phyloP scores from a whole-genome alignment of 345 rosid genomes.

The Populus nigra region DNA sequence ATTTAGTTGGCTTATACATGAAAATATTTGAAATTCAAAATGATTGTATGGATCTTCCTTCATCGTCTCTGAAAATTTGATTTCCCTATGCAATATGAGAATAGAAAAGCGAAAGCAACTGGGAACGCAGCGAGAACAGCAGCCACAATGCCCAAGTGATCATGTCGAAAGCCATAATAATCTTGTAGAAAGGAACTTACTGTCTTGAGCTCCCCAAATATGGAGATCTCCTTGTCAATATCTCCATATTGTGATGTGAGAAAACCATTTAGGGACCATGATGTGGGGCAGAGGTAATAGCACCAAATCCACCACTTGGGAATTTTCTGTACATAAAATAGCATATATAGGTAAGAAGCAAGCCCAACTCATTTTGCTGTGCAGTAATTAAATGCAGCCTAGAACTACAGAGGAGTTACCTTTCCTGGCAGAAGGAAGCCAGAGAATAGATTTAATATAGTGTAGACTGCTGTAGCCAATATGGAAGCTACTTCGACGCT shows the following conservation, averaged over 20 bases:
- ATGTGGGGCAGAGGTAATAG: slow-evolving; percentile 21
- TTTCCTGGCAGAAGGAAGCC: slow-evolving; percentile 34
- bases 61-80: no score
- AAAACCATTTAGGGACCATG: slow-evolving; percentile 22
- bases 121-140: no score
- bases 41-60: no score
- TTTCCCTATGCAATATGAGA: no score
- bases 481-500: not conserved
- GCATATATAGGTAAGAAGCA: no score
- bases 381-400: not conserved
- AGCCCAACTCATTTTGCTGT: not conserved
- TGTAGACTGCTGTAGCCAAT: slow-evolving; percentile 16
- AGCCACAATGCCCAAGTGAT: slow-evolving; percentile 11
- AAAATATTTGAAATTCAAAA: no score
- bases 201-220: slow-evolving; percentile 16
- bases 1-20: no score
- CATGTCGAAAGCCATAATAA: slow-evolving; percentile 14
- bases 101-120: no score
- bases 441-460: slow-evolving; percentile 27
- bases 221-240: not conserved
- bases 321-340: slow-evolving; percentile 17
- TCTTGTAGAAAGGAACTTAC: not conserved
- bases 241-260: slow-evolving; percentile 29
- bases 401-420: not conserved
- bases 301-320: slow-evolving; percentile 33